phyloP scores from a whole-genome alignment of 352 stramenopile species.

The Elongisporangium anandrum region DNA sequence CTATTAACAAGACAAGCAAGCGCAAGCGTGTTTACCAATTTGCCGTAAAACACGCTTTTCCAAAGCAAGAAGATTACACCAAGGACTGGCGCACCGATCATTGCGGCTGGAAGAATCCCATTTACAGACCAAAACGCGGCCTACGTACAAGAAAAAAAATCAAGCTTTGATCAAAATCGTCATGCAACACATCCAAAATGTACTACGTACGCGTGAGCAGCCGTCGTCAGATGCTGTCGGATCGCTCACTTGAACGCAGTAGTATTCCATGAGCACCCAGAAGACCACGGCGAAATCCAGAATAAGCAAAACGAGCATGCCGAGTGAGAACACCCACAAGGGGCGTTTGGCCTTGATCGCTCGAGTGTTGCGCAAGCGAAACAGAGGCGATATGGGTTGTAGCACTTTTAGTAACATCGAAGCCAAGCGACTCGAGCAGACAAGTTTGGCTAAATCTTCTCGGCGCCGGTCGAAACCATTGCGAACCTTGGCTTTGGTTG shows the following conservation, averaged over 20 bases:
- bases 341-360: conserved; percentile 7
- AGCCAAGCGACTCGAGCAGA: not conserved
- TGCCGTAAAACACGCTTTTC: conserved; percentile 76
- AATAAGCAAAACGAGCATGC: conserved; percentile 61
- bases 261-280: conserved; percentile 81
- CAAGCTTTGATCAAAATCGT: too few relatives aligned
- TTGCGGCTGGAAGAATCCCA: conserved; percentile 51
- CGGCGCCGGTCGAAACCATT: not conserved
- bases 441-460: not conserved
- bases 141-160: conserved; percentile 21
- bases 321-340: conserved; percentile 36
- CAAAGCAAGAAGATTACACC: conserved; percentile 64
- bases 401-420: conserved; percentile 16
- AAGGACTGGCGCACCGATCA: conserved; percentile 55
- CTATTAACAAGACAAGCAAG: not conserved
- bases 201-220: conserved; percentile 59
- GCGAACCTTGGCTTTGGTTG: conserved; percentile 17
- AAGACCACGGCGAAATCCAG: conserved; percentile 60
- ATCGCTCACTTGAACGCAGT: conserved; percentile 83
- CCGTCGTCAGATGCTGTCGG: conserved; percentile 64
- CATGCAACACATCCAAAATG: too few relatives aligned
- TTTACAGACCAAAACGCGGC: conserved; percentile 55
- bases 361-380: conserved; percentile 50
- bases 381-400: conserved; percentile 53
- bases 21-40: conserved; percentile 28